Evolutionary conservation across 2,329 filamentous ascomycete genomes (phyloP).

Genomic region (Calycina herbarum): DNA sequence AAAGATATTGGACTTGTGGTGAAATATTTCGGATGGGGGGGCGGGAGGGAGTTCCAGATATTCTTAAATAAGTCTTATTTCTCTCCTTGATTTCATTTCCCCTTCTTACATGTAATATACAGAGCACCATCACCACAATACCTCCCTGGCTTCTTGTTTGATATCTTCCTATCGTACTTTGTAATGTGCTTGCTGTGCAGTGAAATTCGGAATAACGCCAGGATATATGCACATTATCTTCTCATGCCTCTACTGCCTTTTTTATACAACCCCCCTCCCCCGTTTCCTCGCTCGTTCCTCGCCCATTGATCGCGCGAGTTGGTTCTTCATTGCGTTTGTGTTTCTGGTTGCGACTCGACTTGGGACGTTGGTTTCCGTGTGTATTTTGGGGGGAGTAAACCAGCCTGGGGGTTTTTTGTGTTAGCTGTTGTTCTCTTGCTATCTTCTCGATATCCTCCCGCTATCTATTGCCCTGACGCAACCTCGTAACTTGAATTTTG

Average conservation of each 20-base stretch:
- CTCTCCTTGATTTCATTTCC: not conserved
- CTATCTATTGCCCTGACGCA: too few species aligned
- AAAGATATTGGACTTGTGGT: too few species aligned
- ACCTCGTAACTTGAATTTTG: too few species aligned
- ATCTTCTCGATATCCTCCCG: not conserved
- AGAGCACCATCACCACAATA: not conserved
- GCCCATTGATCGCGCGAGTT: not conserved
- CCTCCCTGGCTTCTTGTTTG: not conserved
- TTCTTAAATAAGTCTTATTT: not conserved
- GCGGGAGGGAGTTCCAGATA: not conserved
- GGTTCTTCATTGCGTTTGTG: not conserved
- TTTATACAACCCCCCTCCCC: not conserved
- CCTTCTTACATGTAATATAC: not conserved
- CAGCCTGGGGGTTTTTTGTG: conserved; percentile 27
- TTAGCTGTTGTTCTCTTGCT: conserved; percentile 8
- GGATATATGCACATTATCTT: conserved; percentile 2
- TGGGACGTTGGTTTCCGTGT: conserved; percentile 13
- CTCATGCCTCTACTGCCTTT: not conserved
- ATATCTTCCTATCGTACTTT: not conserved
- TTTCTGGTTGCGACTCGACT: not conserved
- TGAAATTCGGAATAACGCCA: not conserved
- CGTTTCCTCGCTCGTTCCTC: not conserved
- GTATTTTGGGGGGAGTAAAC: conserved; percentile 37
- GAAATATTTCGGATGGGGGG: too few species aligned
- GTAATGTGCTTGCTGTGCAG: not conserved